phyloP scores from a whole-genome alignment of 139 green algal genomes.

The Micractinium conductrix region DNA sequence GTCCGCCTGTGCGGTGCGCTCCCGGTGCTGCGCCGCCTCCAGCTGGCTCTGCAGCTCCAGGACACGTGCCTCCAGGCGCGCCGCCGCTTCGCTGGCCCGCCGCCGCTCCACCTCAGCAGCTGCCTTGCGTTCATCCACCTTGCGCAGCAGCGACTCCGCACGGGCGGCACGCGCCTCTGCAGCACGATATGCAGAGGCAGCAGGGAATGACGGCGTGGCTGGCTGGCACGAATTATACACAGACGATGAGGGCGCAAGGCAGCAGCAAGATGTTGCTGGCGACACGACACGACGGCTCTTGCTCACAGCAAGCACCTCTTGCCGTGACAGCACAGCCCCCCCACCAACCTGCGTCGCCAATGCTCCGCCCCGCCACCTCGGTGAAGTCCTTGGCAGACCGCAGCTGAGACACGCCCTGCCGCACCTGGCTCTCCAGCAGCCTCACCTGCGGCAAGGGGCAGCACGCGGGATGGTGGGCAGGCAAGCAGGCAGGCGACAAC shows the following conservation, averaged over 20 bases:
- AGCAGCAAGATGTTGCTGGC: too few species aligned
- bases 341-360: constrained; percentile 17
- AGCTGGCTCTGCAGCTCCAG: constrained; percentile 35
- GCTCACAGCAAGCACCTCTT: not conserved
- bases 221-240: not conserved
- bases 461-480: too few species aligned
- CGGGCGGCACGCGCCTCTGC: constrained; percentile 21
- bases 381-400: constrained; percentile 15
- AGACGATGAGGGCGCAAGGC: too few species aligned
- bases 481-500: too few species aligned
- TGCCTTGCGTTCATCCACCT: constrained; percentile 36
- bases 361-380: not conserved
- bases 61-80: constrained; percentile 22
- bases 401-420: constrained; percentile 21
- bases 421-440: constrained; percentile 21
- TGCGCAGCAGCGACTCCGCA: constrained; percentile 27
- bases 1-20: constrained; percentile 10
- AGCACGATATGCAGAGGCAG: not conserved
- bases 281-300: too few species aligned
- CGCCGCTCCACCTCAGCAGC: constrained; percentile 22
- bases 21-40: constrained; percentile 28
- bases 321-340: not conserved
- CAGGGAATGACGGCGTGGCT: not conserved
- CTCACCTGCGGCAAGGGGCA: not conserved
- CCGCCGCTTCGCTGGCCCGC: not conserved